A percentile compares a stretch with the other conserved stretches of the same genome.
Conservation (phyloP, 805 yeast species). For the Ogataea pini region DNA sequence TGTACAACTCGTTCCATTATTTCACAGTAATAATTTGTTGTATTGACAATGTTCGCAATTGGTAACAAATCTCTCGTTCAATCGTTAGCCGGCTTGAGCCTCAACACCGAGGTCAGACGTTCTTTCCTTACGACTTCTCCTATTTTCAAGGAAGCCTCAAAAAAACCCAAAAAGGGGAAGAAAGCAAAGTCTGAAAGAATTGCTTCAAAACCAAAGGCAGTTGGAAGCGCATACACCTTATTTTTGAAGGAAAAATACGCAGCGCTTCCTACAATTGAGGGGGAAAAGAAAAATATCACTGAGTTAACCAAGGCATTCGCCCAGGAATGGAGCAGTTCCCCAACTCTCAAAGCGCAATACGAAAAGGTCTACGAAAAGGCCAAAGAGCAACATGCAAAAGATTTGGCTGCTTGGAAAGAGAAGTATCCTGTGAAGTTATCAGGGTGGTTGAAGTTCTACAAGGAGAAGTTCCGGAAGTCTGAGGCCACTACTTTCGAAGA, state of each 20-base stretch:
- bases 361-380: slow-evolving; percentile 5
- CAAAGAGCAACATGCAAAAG: slow-evolving; percentile 13
- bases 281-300: slow-evolving; percentile 5
- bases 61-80: slow-evolving; percentile 4
- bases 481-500: slow-evolving; percentile 17
- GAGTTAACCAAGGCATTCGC: slow-evolving; percentile 19
- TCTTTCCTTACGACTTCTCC: slow-evolving; percentile 13
- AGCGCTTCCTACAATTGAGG: slow-evolving; percentile 2
- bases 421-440: slow-evolving; percentile 25
- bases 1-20: neutral
- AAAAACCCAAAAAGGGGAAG: slow-evolving; percentile 13
- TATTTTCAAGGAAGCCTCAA: slow-evolving; percentile 15
- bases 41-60: slow-evolving; percentile 5
- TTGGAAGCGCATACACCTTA: slow-evolving; percentile 19
- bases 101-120: slow-evolving; percentile 6
- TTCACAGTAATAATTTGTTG: neutral
- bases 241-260: slow-evolving; percentile 21
- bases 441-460: slow-evolving; percentile 27
- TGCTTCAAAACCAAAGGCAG: slow-evolving; percentile 27
- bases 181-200: slow-evolving; percentile 10
- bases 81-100: slow-evolving; percentile 5
- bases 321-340: slow-evolving; percentile 24
- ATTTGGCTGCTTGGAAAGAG: slow-evolving; percentile 27
- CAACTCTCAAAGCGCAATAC: slow-evolving; percentile 23
- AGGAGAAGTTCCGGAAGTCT: slow-evolving; percentile 16